phyloP scores from a whole-genome alignment of 306 rosid genomes.

The Vicia sativa region DNA sequence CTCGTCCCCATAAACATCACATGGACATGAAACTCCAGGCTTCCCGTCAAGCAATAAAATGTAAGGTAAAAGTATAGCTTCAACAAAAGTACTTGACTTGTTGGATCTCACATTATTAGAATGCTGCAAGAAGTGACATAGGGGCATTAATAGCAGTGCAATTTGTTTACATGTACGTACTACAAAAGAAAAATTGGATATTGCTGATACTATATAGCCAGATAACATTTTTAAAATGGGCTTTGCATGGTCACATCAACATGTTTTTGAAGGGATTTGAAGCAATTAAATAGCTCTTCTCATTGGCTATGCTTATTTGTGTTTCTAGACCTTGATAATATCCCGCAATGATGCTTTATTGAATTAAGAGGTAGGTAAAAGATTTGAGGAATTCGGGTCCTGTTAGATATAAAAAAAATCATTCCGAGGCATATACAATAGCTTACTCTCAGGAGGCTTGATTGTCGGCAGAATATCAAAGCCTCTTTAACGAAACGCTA shows the following conservation, averaged over 20 bases:
- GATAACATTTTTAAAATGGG: background rate
- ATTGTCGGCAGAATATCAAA: too few species aligned
- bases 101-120: constrained; percentile 46
- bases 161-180: constrained; percentile 14
- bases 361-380: constrained; percentile 7
- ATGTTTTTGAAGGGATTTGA: constrained; percentile 18
- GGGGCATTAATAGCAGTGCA: constrained; percentile 30
- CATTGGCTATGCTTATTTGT: constrained; percentile 4
- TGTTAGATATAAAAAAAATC: constrained; percentile 13
- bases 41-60: constrained; percentile 54
- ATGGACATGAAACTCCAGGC: constrained; percentile 35
- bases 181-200: background rate
- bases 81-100: constrained; percentile 63
- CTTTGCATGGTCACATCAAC: background rate
- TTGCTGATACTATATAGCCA: background rate
- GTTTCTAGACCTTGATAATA: constrained; percentile 2
- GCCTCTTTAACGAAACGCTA: too few species aligned
- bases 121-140: constrained; percentile 53
- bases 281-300: constrained; percentile 3
- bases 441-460: background rate
- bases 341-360: constrained; percentile 13
- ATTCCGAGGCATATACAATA: background rate
- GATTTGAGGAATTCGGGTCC: background rate
- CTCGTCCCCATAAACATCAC: constrained; percentile 44
- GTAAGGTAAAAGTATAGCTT: constrained; percentile 72